These are phyloP conservation scores for Nicotiana benthamiana DNA, from an alignment of 257 asterid species.

Conservation along the genomic window DNA sequence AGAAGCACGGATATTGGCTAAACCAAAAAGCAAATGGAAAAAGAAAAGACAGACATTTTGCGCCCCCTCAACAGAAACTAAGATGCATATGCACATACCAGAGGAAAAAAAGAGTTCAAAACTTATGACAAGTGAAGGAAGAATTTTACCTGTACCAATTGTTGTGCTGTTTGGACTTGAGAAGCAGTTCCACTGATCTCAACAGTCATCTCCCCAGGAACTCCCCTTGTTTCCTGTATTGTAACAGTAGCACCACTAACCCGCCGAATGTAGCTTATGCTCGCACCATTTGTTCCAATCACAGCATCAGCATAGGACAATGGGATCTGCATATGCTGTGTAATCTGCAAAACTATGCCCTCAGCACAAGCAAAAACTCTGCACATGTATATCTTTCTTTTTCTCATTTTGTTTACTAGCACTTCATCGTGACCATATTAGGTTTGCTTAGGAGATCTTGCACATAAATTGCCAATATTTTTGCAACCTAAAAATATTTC, in stretches of 20 bases:
- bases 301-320: constrained; percentile 96
- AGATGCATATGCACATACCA: not conserved
- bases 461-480: not conserved
- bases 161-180: constrained; percentile 94
- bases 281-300: constrained; percentile 86
- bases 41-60: no score
- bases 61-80: not conserved
- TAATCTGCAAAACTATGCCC: constrained; percentile 39
- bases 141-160: constrained; percentile 71
- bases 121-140: not conserved
- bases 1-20: not conserved
- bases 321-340: constrained; percentile 80
- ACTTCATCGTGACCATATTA: not conserved
- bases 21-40: not conserved
- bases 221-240: constrained; percentile 90
- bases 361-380: not conserved
- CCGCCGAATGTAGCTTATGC: constrained; percentile 85
- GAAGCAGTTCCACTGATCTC: constrained; percentile 92
- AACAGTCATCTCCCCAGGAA: constrained; percentile 94
- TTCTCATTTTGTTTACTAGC: not conserved
- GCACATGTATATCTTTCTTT: not conserved
- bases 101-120: not conserved
- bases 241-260: constrained; percentile 92
- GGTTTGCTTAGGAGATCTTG: not conserved
- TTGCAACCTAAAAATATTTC: not conserved